phyloP scores from a whole-genome alignment of 2,329 filamentous ascomycete species.

The Fusarium gaditjirri region DNA sequence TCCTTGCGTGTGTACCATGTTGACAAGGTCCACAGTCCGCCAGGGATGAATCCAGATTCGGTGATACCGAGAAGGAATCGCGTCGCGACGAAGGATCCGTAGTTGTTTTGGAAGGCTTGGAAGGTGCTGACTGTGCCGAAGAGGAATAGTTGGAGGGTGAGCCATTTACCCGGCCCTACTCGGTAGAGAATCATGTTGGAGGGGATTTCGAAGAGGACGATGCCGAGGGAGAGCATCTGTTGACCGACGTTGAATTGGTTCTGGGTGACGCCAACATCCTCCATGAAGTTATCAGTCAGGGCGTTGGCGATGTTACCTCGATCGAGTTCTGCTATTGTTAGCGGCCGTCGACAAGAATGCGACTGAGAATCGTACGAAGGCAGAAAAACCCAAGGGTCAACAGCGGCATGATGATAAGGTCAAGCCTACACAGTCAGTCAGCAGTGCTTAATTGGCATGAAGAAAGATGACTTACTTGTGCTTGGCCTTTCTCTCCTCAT shows the following conservation, averaged over 20 bases:
- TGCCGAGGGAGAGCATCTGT: conserved; percentile 61
- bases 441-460: too few species aligned
- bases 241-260: conserved; percentile 64
- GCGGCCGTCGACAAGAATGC: too few species aligned
- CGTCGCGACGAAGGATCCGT: conserved; percentile 59
- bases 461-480: conserved; percentile 44
- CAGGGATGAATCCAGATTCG: conserved; percentile 67
- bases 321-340: conserved; percentile 48
- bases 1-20: conserved; percentile 66
- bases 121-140: conserved; percentile 65
- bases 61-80: conserved; percentile 63
- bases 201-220: conserved; percentile 57
- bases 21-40: conserved; percentile 61
- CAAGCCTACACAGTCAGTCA: conserved; percentile 43
- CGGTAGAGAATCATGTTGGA: conserved; percentile 51
- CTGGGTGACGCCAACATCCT: conserved; percentile 60
- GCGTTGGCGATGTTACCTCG: conserved; percentile 59
- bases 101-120: conserved; percentile 62
- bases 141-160: conserved; percentile 63
- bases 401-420: conserved; percentile 56
- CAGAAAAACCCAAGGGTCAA: conserved; percentile 56
- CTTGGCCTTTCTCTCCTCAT: conserved; percentile 53
- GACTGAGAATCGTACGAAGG: conserved; percentile 45
- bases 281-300: conserved; percentile 60
- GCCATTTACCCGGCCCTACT: conserved; percentile 60